These are phyloP conservation scores for Phytophthora sojae DNA, from an alignment of 352 stramenopile species.

Conservation along the genomic window DNA sequence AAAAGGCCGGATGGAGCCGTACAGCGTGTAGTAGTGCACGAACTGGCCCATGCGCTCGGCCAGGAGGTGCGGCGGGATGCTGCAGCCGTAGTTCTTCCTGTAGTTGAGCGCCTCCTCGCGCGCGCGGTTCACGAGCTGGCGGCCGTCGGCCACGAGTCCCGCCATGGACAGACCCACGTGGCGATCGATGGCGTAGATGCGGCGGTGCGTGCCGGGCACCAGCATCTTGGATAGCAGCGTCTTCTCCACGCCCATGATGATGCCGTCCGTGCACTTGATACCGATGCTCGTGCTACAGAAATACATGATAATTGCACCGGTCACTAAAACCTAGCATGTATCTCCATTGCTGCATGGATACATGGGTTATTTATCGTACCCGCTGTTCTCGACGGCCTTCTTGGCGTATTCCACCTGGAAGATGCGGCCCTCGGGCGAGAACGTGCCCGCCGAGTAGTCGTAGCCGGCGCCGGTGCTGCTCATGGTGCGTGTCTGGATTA, in stretches of 20 bases:
- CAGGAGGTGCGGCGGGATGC: conserved; percentile 94
- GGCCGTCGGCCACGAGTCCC: conserved; percentile 95
- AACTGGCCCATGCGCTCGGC: conserved; percentile 96
- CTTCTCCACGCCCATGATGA: conserved; percentile 98
- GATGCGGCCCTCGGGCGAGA: conserved; percentile 98
- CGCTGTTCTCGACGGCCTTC: conserved; percentile 98
- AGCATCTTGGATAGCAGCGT: conserved; percentile 94
- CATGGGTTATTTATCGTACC: conserved; percentile 43
- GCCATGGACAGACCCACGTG: conserved; percentile 95
- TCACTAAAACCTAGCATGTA: background rate
- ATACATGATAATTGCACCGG: background rate
- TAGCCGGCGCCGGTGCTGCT: conserved; percentile 89
- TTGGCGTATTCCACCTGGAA: conserved; percentile 99
- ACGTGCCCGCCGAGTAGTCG: conserved; percentile 93
- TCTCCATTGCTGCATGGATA: background rate
- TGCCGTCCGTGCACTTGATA: conserved; percentile 97
- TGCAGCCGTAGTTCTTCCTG: conserved; percentile 96
- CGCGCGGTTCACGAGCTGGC: conserved; percentile 96
- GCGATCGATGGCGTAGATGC: conserved; percentile 91
- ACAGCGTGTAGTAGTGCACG: conserved; percentile 99
- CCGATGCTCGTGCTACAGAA: conserved; percentile 94
- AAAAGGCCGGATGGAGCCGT: conserved; percentile 97
- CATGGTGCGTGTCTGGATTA: conserved; percentile 48
- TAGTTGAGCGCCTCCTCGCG: conserved; percentile 95
- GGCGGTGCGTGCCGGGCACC: conserved; percentile 88